phyloP scores from a whole-genome alignment of 1,284 basidiomycete species.

The Ganoderma lucidum region DNA sequence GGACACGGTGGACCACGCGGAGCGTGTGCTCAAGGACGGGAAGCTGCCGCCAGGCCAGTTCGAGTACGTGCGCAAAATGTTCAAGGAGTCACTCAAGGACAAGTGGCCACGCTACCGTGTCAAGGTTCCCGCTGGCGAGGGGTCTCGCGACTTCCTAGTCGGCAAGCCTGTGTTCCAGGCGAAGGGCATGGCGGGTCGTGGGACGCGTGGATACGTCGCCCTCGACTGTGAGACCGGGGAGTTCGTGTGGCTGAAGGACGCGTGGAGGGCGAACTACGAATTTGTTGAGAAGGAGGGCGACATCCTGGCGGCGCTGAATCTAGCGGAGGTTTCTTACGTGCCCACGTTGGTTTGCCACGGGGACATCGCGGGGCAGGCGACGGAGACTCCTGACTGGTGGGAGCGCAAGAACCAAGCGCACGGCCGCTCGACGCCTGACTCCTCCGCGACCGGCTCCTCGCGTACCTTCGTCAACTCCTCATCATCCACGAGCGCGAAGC shows the following conservation, averaged over 20 bases:
- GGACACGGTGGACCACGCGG: background rate
- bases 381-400: background rate
- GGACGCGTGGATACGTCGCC: constrained; percentile 18
- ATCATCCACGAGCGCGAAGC: background rate
- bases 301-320: background rate
- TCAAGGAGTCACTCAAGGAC: background rate
- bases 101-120: background rate
- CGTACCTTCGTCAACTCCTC: background rate
- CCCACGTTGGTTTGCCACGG: constrained; percentile 13
- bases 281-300: background rate
- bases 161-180: constrained; percentile 12
- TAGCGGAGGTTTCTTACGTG: background rate
- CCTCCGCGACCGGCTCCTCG: background rate
- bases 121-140: background rate
- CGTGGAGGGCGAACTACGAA: constrained; percentile 7
- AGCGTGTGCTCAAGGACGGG: background rate
- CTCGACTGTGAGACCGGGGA: background rate
- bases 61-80: constrained; percentile 11
- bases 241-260: constrained; percentile 20
- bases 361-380: constrained; percentile 9
- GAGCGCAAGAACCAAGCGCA: background rate
- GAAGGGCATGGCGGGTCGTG: constrained; percentile 10
- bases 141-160: constrained; percentile 7
- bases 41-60: background rate
- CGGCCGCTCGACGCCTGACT: background rate